Percentiles rank a stretch among this genome's conserved stretches.
These are phyloP conservation scores for Rosa hybrid DNA, from an alignment of 331 rosid species.

Conservation along the genomic window DNA sequence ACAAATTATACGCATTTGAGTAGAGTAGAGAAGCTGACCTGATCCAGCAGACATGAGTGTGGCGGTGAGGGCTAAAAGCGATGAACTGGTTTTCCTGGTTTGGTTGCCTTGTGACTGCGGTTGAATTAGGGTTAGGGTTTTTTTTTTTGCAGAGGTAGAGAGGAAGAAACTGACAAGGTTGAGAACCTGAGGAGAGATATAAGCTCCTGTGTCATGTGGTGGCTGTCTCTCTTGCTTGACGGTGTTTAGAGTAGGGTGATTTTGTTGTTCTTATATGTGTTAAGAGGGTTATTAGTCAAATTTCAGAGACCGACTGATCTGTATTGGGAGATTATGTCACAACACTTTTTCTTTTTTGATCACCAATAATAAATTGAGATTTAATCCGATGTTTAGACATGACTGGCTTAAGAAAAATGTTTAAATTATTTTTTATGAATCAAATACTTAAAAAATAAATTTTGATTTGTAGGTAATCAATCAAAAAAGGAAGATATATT, in stretches of 20 bases:
- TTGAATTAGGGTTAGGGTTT: slow-evolving; percentile 12
- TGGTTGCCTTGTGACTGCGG: not conserved
- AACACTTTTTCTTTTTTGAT: too few relatives aligned
- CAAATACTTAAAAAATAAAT: too few relatives aligned
- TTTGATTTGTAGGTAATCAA: too few relatives aligned
- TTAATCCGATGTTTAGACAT: too few relatives aligned
- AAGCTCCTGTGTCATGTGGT: not conserved
- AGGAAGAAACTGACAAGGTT: not conserved
- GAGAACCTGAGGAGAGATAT: not conserved
- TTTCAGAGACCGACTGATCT: too few relatives aligned
- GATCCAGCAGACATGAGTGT: not conserved
- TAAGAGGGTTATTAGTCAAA: not conserved
- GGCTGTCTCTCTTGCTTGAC: not conserved
- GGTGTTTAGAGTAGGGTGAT: too few relatives aligned
- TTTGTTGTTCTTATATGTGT: too few relatives aligned
- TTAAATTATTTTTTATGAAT: too few relatives aligned
- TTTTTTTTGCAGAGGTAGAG: not conserved
- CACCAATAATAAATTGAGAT: too few relatives aligned
- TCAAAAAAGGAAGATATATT: too few relatives aligned
- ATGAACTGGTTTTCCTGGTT: not conserved
- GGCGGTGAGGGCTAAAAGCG: not conserved
- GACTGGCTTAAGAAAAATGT: too few relatives aligned
- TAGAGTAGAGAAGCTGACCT: slow-evolving; percentile 5
- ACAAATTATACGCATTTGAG: not conserved
- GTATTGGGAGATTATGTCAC: too few relatives aligned